phyloP scores from a whole-genome alignment of 306 rosid species.

The Cicer pinnatifidum region DNA sequence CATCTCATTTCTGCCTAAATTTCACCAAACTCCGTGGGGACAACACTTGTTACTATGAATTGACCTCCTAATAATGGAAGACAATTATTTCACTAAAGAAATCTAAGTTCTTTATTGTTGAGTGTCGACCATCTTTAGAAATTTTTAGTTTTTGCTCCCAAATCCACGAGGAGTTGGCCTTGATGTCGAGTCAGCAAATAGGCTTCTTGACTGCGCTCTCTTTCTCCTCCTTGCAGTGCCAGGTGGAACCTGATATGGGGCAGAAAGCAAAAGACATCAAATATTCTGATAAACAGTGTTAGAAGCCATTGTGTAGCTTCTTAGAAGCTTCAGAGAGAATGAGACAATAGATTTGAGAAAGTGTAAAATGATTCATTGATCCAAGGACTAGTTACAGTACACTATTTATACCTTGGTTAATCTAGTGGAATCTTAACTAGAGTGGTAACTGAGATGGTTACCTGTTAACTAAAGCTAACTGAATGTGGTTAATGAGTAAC shows the following conservation, averaged over 20 bases:
- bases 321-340: no score
- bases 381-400: no score
- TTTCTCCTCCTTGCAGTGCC: constrained; percentile 94
- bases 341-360: no score
- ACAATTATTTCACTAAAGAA: constrained; percentile 7
- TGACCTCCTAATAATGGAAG: constrained; percentile 33
- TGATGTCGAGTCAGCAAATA: constrained; percentile 57
- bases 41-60: constrained; percentile 37
- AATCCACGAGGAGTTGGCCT: constrained; percentile 90
- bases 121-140: constrained; percentile 27
- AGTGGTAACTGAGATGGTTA: no score
- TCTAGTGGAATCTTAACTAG: no score
- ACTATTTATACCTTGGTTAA: no score
- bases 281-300: not conserved
- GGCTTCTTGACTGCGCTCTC: constrained; percentile 61
- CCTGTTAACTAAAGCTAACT: no score
- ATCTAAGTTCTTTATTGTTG: constrained; percentile 26
- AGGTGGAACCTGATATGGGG: constrained; percentile 57
- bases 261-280: constrained; percentile 40
- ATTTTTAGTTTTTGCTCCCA: constrained; percentile 67
- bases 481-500: no score
- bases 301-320: no score
- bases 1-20: constrained; percentile 40
- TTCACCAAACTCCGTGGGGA: constrained; percentile 35
- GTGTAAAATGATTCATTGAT: no score